Conservation (phyloP, 1,139 yeast genomes). For the Tardiomyces blankii region DNA sequence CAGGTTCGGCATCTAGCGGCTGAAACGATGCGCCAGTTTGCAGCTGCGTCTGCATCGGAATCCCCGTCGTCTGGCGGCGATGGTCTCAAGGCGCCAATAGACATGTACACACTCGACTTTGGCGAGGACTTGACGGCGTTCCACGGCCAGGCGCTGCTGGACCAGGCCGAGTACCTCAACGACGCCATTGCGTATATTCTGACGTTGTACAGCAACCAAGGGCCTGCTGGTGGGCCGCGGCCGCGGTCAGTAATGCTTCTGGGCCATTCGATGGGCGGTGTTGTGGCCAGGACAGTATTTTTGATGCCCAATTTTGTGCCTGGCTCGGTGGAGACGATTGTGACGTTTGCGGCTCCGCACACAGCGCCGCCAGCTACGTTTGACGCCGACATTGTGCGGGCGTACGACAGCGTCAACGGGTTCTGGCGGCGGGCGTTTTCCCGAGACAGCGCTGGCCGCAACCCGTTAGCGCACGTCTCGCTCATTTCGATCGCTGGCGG, state of each 20-base stretch:
- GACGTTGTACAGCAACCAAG: slow-evolving; percentile 37
- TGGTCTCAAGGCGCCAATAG: slow-evolving; percentile 28
- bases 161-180: slow-evolving; percentile 88
- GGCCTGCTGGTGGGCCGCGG: slow-evolving; percentile 3
- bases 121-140: slow-evolving; percentile 95
- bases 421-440: slow-evolving; percentile 65
- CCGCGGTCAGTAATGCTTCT: slow-evolving; percentile 71
- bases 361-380: slow-evolving; percentile 91
- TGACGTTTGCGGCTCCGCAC: slow-evolving; percentile 90
- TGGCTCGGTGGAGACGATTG: slow-evolving; percentile 70
- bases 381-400: slow-evolving; percentile 72
- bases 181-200: slow-evolving; percentile 76
- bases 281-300: slow-evolving; percentile 70
- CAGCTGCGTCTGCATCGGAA: slow-evolving; percentile 39
- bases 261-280: slow-evolving; percentile 97
- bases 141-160: slow-evolving; percentile 86
- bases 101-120: slow-evolving; percentile 84
- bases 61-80: slow-evolving; percentile 36
- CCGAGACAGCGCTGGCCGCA: slow-evolving; percentile 8
- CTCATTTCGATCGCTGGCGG: slow-evolving; percentile 85
- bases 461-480: slow-evolving; percentile 24
- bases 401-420: slow-evolving; percentile 63
- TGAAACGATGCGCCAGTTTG: neutral
- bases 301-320: slow-evolving; percentile 65
- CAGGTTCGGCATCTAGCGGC: slow-evolving; percentile 81